A percentile compares a stretch with the other conserved stretches of the same genome.
Evolutionary conservation across 129 eudicot genomes (phyloP).

Genomic region (Gnaphalium uliginosum): DNA sequence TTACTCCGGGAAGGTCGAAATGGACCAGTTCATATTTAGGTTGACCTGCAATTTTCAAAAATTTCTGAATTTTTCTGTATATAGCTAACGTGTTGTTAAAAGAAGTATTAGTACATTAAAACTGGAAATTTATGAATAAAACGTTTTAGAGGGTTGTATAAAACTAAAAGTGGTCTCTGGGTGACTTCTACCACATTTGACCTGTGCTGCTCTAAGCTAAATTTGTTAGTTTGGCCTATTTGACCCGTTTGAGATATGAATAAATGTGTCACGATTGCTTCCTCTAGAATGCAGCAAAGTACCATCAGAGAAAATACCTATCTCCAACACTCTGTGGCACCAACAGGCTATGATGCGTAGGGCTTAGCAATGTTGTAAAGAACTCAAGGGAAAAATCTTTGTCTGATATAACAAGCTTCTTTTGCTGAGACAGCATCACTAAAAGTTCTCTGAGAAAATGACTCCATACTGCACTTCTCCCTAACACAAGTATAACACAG

Average conservation of each 20-base stretch:
- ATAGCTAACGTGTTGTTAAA: neutral
- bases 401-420: conserved; percentile 75
- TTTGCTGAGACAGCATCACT: conserved; percentile 66
- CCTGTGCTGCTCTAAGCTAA: neutral
- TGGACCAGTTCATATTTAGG: neutral
- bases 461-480: conserved; percentile 51
- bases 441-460: conserved; percentile 68
- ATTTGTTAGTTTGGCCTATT: neutral
- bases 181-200: neutral
- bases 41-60: neutral
- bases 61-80: neutral
- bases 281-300: neutral
- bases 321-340: conserved; percentile 62
- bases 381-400: conserved; percentile 56
- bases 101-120: neutral
- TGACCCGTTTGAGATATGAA: neutral
- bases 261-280: neutral
- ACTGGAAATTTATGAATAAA: neutral
- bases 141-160: neutral
- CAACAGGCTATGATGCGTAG: conserved; percentile 54
- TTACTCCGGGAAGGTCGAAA: neutral
- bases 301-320: conserved; percentile 43
- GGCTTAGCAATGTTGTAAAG: conserved; percentile 60
- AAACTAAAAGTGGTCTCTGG: neutral
- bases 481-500: conserved; percentile 37